Percentiles rank a stretch among this genome's conserved stretches.
Conservation (phyloP, 129 eudicot species). For the Escallonia rubra region DNA sequence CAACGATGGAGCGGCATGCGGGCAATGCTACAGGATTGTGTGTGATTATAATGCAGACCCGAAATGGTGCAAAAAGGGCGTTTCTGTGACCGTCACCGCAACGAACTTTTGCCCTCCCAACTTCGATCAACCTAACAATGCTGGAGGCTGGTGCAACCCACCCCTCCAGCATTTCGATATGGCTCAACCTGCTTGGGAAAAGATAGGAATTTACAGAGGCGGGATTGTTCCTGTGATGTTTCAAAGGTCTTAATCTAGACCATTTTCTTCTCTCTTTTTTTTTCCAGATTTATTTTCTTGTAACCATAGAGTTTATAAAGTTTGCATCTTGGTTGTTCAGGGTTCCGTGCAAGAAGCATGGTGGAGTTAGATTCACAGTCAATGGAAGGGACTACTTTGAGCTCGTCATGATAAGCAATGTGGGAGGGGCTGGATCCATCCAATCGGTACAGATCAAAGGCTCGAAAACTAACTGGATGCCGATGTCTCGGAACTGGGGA, state of each 20-base stretch:
- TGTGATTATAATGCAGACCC: slow-evolving; percentile 60
- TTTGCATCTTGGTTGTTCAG: slow-evolving; percentile 28
- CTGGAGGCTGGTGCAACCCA: slow-evolving; percentile 97
- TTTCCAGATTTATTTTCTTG: not conserved
- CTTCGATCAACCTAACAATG: slow-evolving; percentile 49
- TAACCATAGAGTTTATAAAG: not conserved
- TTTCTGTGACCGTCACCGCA: slow-evolving; percentile 72
- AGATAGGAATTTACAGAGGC: slow-evolving; percentile 71
- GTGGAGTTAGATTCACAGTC: slow-evolving; percentile 85
- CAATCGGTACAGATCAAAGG: slow-evolving; percentile 66
- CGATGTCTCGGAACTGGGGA: slow-evolving; percentile 91
- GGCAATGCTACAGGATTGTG: slow-evolving; percentile 69
- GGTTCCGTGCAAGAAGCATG: slow-evolving; percentile 73
- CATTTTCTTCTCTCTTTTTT: not conserved
- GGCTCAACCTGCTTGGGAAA: slow-evolving; percentile 99
- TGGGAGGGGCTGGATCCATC: slow-evolving; percentile 69
- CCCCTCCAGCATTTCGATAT: slow-evolving; percentile 87
- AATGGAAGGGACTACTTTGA: slow-evolving; percentile 75
- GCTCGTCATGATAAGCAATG: slow-evolving; percentile 65
- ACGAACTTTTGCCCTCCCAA: slow-evolving; percentile 91
- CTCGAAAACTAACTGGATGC: slow-evolving; percentile 49
- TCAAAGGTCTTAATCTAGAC: slow-evolving; percentile 45
- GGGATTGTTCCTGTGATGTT: slow-evolving; percentile 70
- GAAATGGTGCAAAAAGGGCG: slow-evolving; percentile 68
- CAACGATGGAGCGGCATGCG: slow-evolving; percentile 72